phyloP scores from a whole-genome alignment of 2,329 filamentous ascomycete genomes.

The Pyrenophora teres region DNA sequence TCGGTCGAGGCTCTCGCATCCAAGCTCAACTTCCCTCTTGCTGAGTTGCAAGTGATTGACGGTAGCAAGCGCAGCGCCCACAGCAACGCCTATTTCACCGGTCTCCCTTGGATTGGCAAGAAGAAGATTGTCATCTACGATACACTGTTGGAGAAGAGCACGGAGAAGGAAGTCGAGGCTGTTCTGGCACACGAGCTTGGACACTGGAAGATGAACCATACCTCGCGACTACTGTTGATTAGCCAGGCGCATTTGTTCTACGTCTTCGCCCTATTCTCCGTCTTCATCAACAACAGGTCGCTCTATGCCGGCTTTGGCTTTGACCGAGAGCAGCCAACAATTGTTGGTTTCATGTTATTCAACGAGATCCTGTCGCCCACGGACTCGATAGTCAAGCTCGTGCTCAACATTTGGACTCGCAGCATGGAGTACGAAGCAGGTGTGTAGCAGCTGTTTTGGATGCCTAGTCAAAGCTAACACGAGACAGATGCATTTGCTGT shows the following conservation, averaged over 20 bases:
- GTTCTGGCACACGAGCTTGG: slow-evolving; percentile 95
- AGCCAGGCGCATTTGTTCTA: slow-evolving; percentile 88
- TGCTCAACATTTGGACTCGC: slow-evolving; percentile 94
- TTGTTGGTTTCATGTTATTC: slow-evolving; percentile 97
- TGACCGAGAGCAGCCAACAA: slow-evolving; percentile 78
- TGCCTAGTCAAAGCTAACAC: slow-evolving; percentile 22
- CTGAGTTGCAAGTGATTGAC: slow-evolving; percentile 93
- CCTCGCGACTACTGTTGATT: slow-evolving; percentile 86
- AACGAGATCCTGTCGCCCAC: slow-evolving; percentile 94
- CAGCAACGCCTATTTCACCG: slow-evolving; percentile 95
- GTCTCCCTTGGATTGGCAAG: slow-evolving; percentile 84
- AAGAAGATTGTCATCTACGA: slow-evolving; percentile 99
- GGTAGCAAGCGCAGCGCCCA: slow-evolving; percentile 86
- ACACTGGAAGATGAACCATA: slow-evolving; percentile 96
- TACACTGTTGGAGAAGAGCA: slow-evolving; percentile 93
- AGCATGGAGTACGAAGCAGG: slow-evolving; percentile 95
- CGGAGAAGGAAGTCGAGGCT: slow-evolving; percentile 88
- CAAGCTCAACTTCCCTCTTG: slow-evolving; percentile 86
- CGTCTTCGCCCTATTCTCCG: slow-evolving; percentile 93
- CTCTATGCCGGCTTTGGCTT: slow-evolving; percentile 94
- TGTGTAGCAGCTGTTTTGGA: slow-evolving; percentile 36
- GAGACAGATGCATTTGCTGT: slow-evolving; percentile 77
- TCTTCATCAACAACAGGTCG: slow-evolving; percentile 94
- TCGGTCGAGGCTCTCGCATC: slow-evolving; percentile 83
- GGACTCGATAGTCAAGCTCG: slow-evolving; percentile 89